Conservation (phyloP, 2,329 filamentous ascomycete genomes). For the Hawksworthiomyces lignivorus region DNA sequence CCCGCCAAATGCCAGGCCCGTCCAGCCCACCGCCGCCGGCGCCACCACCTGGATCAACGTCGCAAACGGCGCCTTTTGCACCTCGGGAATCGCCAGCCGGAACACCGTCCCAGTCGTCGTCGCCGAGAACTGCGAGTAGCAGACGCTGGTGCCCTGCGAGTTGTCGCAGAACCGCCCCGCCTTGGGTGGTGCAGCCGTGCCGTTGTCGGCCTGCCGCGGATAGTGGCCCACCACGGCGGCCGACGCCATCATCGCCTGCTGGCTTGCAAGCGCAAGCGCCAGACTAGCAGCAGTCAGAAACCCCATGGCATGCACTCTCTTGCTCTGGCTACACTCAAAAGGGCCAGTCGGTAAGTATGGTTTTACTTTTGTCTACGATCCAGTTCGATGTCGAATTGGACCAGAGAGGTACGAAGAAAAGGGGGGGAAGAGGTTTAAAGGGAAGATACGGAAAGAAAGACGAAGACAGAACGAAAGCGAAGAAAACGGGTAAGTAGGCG, state of each 20-base stretch:
- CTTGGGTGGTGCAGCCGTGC: background rate
- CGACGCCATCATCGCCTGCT: background rate
- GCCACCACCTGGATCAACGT: constrained; percentile 30
- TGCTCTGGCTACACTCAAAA: too few species aligned
- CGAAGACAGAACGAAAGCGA: too few species aligned
- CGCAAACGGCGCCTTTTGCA: constrained; percentile 25
- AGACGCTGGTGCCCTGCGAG: constrained; percentile 16
- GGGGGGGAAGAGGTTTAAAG: too few species aligned
- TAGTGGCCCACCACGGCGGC: background rate
- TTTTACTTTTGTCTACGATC: too few species aligned
- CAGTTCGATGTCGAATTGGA: too few species aligned
- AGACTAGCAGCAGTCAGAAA: background rate
- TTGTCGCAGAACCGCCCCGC: constrained; percentile 16
- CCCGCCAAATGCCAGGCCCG: constrained; percentile 30
- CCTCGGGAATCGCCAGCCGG: constrained; percentile 24
- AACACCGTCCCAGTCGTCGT: constrained; percentile 16
- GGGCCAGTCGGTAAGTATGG: too few species aligned
- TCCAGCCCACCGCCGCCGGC: constrained; percentile 28
- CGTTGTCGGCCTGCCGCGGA: background rate
- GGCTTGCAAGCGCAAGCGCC: constrained; percentile 6
- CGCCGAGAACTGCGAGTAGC: constrained; percentile 20
- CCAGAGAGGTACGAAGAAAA: too few species aligned
- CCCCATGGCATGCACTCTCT: too few species aligned
- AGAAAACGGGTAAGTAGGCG: too few species aligned
- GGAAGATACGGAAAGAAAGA: too few species aligned